These are phyloP conservation scores for Aspergillus glaucus DNA, from an alignment of 2,329 filamentous ascomycete genomes.

Conservation along the genomic window DNA sequence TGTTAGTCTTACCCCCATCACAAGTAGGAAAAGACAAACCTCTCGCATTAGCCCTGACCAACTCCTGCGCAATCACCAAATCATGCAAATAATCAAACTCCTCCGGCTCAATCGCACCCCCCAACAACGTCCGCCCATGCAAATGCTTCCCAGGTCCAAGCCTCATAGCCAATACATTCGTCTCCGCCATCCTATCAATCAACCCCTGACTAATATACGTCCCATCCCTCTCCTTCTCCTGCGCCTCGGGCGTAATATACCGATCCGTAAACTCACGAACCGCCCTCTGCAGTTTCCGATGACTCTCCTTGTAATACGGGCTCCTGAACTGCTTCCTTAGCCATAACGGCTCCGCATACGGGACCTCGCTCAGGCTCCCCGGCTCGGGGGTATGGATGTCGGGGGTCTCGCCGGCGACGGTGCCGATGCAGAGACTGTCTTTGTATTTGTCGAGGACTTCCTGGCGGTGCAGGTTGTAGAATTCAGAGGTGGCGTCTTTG, in stretches of 20 bases:
- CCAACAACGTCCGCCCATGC: constrained; percentile 62
- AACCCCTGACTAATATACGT: constrained; percentile 63
- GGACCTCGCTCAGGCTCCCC: constrained; percentile 69
- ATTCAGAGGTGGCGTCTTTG: constrained; percentile 71
- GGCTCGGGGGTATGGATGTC: constrained; percentile 63
- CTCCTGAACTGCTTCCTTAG: constrained; percentile 68
- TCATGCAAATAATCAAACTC: constrained; percentile 88
- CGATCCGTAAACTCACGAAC: constrained; percentile 67
- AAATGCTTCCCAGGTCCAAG: constrained; percentile 77
- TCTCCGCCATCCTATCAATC: constrained; percentile 70
- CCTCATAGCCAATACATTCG: constrained; percentile 72
- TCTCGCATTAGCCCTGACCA: constrained; percentile 62
- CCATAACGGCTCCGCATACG: constrained; percentile 83
- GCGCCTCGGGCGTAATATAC: constrained; percentile 66
- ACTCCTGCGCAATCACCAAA: constrained; percentile 67
- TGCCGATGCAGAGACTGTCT: constrained; percentile 64
- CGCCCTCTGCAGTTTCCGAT: constrained; percentile 61
- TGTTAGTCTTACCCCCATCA: not conserved
- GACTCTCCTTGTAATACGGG: constrained; percentile 74
- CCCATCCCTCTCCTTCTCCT: constrained; percentile 68
- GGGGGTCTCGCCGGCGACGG: constrained; percentile 65
- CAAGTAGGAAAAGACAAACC: constrained; percentile 26
- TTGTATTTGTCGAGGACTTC: constrained; percentile 78
- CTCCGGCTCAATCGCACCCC: constrained; percentile 65
- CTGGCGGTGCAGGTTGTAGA: constrained; percentile 88